Base-by-base conservation (phyloP, 2,329 filamentous ascomycete species). In the Exophiala sp. region DNA sequence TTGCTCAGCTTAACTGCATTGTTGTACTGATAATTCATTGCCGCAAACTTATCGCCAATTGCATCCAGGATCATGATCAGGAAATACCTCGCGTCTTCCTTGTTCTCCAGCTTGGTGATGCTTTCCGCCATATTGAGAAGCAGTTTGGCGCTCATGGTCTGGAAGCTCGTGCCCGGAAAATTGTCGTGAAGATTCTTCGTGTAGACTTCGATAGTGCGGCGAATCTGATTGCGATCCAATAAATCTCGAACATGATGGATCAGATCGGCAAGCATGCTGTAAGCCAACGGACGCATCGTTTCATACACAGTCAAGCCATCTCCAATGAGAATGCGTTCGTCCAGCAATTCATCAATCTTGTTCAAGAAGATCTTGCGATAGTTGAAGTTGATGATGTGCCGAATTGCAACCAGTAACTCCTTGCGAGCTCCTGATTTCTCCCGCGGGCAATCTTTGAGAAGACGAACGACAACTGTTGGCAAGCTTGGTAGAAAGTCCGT, bases 381-480 rank as follows among this genome's bases (percentile, higher is more conserved):
- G 65, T 97, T 97, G 71, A 97, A 97, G 70, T 97, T 98, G 68
- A 98, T 96, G 61, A 98, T 96, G 64, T 99, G 94, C 18, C 94
- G 81, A 51, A 98, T 96, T 0, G 93, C 94, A 45, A 98, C 93
- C 37, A 99, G 73, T 16, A 99, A 75, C 68, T 99, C 93, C 66
- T 98, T 99, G 14, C 94, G 80, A 1, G 91, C 88, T 2, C 86
- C 85, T 0, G 91, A 96, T 64, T 95, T 95, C 69, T 97, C 93
- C 43, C 91, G 78, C 0, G 93, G 93, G 52, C 93, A 97, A 64
- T 99, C 93, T 63, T 95, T 88, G 39, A 98, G 74, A 39, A 98
- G 72, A 4, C 93, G 81, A 5, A 99, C 88, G 2, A 97, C 88
- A 30, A 97, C 91, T 27, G 86, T 83, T 0, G 93, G 93, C 13